phyloP scores from a whole-genome alignment of 1,284 basidiomycete species.

The Omphalotus olearius region DNA sequence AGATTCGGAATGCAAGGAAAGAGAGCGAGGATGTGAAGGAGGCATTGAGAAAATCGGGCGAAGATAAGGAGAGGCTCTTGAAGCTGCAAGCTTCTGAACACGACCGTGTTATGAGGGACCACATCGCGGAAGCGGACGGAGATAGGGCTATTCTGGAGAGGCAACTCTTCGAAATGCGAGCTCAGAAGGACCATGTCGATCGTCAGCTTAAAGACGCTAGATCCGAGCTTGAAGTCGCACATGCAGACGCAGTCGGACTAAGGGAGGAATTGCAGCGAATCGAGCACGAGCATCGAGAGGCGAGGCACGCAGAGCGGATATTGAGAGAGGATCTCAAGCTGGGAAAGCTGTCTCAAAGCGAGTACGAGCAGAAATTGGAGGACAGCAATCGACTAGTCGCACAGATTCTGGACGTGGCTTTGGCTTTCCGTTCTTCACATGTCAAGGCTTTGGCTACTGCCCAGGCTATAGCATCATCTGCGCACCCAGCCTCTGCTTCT shows the following conservation, averaged over 20 bases:
- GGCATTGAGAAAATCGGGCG: conserved; percentile 61
- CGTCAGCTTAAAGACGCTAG: conserved; percentile 58
- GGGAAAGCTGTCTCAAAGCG: conserved; percentile 59
- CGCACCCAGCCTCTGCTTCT: conserved; percentile 46
- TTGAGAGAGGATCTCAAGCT: conserved; percentile 60
- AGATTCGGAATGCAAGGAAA: conserved; percentile 60
- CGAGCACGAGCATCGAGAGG: conserved; percentile 61
- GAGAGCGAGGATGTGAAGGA: conserved; percentile 67
- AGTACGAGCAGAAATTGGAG: conserved; percentile 62
- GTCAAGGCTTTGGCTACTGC: conserved; percentile 63
- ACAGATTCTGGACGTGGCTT: conserved; percentile 69
- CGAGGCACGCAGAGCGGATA: conserved; percentile 54
- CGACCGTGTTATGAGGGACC: conserved; percentile 81
- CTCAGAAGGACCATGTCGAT: conserved; percentile 53
- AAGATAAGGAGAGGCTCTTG: conserved; percentile 74
- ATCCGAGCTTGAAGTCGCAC: conserved; percentile 53
- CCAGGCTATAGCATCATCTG: conserved; percentile 58
- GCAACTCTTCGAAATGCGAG: conserved; percentile 75
- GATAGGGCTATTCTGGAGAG: conserved; percentile 87
- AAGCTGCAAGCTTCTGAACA: conserved; percentile 75
- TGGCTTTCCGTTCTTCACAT: conserved; percentile 70
- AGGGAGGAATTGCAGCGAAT: conserved; percentile 71
- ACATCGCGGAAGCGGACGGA: conserved; percentile 87
- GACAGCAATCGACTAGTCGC: conserved; percentile 59
- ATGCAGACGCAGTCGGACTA: conserved; percentile 60